Base-by-base conservation (phyloP, 1,139 yeast genomes). In the Protomyces arabidopsidicola region DNA sequence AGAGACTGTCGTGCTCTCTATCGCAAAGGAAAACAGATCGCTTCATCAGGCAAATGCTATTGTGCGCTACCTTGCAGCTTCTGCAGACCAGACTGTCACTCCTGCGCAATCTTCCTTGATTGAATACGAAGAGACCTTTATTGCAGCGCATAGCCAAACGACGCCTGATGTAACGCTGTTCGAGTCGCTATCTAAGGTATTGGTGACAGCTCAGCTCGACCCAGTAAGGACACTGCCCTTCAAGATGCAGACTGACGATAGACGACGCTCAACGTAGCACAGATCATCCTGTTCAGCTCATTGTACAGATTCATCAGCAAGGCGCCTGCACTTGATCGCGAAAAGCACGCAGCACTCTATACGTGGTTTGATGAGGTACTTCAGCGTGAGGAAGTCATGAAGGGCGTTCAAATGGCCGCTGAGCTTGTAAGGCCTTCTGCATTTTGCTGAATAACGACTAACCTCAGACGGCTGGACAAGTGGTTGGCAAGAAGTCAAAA, bases 21-120 rank as follows among this genome's bases (percentile, higher is more conserved):
- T 58, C 20, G 53, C 52, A 27, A 59, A 45, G 31, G 55, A 48
- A 27, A 52, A 27, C 50, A 58, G 54, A 42, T 39, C 60, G 6
- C 79, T 90, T 69, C 77, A 82, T 67, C 96, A 90, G 74, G 82
- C 95, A 39, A 89, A 90, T 73, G 88, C 97, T 27, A 87, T 90
- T 66, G 90, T 89, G 65, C 84, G 60, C 20, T 57, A 57, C 27
- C 38, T 57, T 69, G 50, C 64, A 12, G 2, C 48, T 42, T 42
- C 68, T 3, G 63, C 63, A 31, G 55, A 69, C 69, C 31, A 55
- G 69, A 18, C 45, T 59, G 12, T 65, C 6, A 60, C 63, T 6
- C 53, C 51, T 6, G 48, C 22, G 2, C 67, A 62, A 18, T 59
- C 63, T 12, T 53, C 67, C 1, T 24, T 67, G 35, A 63, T 67